Percentiles rank a stretch among this genome's conserved stretches.
phyloP scores from a whole-genome alignment of 1,284 basidiomycete species.

The Stereum hirsutum region DNA sequence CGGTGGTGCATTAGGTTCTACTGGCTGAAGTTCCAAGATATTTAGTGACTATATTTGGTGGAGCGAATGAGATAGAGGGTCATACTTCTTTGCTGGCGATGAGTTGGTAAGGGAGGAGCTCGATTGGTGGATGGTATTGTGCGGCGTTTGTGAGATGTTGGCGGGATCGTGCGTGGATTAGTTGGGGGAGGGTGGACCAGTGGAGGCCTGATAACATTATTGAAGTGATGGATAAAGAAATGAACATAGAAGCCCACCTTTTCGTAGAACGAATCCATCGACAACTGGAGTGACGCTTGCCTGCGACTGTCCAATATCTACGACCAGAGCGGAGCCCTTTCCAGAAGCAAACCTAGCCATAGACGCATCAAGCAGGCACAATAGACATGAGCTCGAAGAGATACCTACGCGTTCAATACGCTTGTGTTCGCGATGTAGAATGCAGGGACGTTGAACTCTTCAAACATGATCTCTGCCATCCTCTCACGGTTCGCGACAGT shows the following conservation, averaged over 20 bases:
- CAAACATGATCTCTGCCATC: slow-evolving; percentile 96
- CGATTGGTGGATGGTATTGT: slow-evolving; percentile 42
- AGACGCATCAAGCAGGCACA: not conserved
- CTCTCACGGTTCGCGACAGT: slow-evolving; percentile 82
- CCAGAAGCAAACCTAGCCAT: slow-evolving; percentile 82
- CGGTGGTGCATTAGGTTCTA: slow-evolving; percentile 50
- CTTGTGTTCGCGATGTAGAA: slow-evolving; percentile 96
- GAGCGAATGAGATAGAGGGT: slow-evolving; percentile 1
- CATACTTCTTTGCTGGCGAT: slow-evolving; percentile 69
- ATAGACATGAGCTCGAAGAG: not conserved
- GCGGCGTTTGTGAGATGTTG: slow-evolving; percentile 47
- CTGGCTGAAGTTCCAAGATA: slow-evolving; percentile 55
- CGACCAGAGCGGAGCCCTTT: slow-evolving; percentile 90
- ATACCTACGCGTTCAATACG: slow-evolving; percentile 85
- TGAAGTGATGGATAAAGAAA: not conserved
- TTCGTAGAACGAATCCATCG: slow-evolving; percentile 95
- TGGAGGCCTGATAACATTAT: slow-evolving; percentile 42
- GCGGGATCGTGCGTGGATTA: slow-evolving; percentile 67
- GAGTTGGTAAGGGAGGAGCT: slow-evolving; percentile 79
- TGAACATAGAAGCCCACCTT: slow-evolving; percentile 46
- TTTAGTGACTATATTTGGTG: not conserved
- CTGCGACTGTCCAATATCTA: slow-evolving; percentile 87
- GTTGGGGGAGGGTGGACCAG: slow-evolving; percentile 64
- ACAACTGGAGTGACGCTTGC: slow-evolving; percentile 93
- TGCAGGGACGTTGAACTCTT: slow-evolving; percentile 90